A percentile compares a stretch with the other conserved stretches of the same genome.
These are phyloP conservation scores for Leishmania gerbilli DNA, from an alignment of 208 protist species.

Conservation along the genomic window DNA sequence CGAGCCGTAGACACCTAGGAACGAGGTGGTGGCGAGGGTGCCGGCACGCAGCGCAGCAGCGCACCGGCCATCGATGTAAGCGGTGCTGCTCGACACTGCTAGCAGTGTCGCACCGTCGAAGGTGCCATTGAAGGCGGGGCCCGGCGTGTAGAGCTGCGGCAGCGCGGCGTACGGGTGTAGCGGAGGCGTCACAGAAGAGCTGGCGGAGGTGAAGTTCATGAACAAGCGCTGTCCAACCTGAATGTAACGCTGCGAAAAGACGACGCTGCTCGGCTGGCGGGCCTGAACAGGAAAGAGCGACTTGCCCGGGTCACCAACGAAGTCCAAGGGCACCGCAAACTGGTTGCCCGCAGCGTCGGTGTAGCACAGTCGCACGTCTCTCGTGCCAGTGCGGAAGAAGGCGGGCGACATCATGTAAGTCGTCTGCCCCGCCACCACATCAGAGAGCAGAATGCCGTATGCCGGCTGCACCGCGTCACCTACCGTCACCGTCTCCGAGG, in stretches of 20 bases:
- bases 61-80: conserved; percentile 74
- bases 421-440: conserved; percentile 19
- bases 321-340: conserved; percentile 74
- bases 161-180: conserved; percentile 45
- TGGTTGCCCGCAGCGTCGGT: conserved; percentile 74
- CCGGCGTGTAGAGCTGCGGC: conserved; percentile 54
- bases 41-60: conserved; percentile 35
- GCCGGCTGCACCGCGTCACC: conserved; percentile 46
- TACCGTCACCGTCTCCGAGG: conserved; percentile 47
- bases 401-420: conserved; percentile 46
- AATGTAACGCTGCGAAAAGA: conserved; percentile 22
- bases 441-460: conserved; percentile 39
- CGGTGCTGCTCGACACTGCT: conserved; percentile 27
- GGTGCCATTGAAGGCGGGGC: conserved; percentile 55
- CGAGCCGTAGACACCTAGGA: conserved; percentile 48
- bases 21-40: conserved; percentile 15
- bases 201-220: conserved; percentile 46
- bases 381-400: conserved; percentile 62
- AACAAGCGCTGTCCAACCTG: conserved; percentile 73
- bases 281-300: conserved; percentile 48
- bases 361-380: conserved; percentile 76
- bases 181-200: conserved; percentile 25
- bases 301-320: conserved; percentile 17
- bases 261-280: conserved; percentile 43
- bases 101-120: conserved; percentile 71